Base-by-base conservation (phyloP, 2,329 filamentous ascomycete genomes). In the Xylariaceae sp. region DNA sequence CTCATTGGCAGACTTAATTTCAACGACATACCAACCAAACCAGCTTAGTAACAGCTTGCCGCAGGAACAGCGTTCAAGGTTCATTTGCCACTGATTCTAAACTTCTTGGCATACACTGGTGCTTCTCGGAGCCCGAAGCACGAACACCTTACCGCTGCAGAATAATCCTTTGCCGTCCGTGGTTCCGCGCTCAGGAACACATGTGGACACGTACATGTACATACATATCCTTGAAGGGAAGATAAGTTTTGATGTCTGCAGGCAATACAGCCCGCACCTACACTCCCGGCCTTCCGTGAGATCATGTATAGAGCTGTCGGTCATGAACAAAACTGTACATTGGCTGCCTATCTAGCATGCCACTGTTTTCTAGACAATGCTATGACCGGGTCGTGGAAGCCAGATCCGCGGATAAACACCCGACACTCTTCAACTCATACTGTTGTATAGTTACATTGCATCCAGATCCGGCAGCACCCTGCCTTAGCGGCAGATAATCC, bases 401-500 rank as follows among this genome's bases (percentile, higher is more conserved):
- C 20, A n/a, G 5, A 36, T 35, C 13, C 21, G 10, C 20, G 37
- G 15, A 20, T 11, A 15, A 5, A 35, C 18, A 36, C 18, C 3
- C n/a, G n/a, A 11, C 37, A 16, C 7, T 11, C 30, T 33, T 33
- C 30, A 9, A 33, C 27, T 37, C 27, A 46, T 45, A 53, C 44
- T 53, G 50, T 53, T 23, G 23, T 15, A 45, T 29, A 9, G 44
- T 45, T 5, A 46, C 50, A 43, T 45, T 29, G 18, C 24, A 39
- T 33, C 40, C 23, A 42, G 42, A 41, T 53, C 27, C 26, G 45
- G 49, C 44, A 42, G 48, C 35, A 35, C 20, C 36, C 37, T 36
- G 27, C 26, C 53, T 57, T 53, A 44, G 53, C 49, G 49, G 53
- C 53, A 57, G 49, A 40, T n/a, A 33, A 30, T 44, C 32, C 44